These are phyloP conservation scores for Cryphonectria carpinicola DNA, from an alignment of 2,329 filamentous ascomycete genomes.

Conservation along the genomic window DNA sequence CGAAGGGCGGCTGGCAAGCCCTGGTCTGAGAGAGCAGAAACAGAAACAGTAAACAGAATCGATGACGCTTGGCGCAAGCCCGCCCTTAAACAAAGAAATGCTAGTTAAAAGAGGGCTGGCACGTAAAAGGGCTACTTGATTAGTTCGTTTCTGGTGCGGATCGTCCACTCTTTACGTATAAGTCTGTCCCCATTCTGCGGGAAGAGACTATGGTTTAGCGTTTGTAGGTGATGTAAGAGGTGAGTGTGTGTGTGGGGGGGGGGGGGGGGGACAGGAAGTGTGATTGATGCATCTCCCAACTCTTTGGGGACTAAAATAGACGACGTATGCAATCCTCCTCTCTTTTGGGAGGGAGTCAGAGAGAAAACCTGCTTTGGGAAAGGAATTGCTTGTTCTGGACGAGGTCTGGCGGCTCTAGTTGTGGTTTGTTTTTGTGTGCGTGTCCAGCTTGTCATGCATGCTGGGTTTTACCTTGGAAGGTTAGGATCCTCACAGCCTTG, in stretches of 20 bases:
- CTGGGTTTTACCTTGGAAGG: neutral
- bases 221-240: neutral
- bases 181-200: conserved; percentile 16
- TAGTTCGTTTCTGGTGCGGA: neutral
- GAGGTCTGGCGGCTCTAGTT: neutral
- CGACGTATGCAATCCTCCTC: neutral
- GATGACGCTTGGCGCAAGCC: conserved; percentile 24
- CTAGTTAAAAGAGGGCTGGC: too few species aligned
- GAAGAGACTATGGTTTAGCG: conserved; percentile 8
- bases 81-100: neutral
- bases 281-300: neutral
- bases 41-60: conserved; percentile 1
- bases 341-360: neutral
- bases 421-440: too few species aligned
- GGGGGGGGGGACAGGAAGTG: neutral
- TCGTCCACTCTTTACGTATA: neutral
- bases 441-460: neutral
- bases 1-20: too few species aligned
- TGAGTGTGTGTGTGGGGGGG: too few species aligned
- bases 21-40: neutral
- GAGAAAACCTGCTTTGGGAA: neutral
- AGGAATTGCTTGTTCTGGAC: neutral
- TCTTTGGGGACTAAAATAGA: neutral
- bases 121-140: neutral
- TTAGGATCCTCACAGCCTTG: neutral